Percentiles rank a stretch among this genome's conserved stretches.
Conservation (phyloP, 805 yeast species). For the Candida hispaniensis region DNA sequence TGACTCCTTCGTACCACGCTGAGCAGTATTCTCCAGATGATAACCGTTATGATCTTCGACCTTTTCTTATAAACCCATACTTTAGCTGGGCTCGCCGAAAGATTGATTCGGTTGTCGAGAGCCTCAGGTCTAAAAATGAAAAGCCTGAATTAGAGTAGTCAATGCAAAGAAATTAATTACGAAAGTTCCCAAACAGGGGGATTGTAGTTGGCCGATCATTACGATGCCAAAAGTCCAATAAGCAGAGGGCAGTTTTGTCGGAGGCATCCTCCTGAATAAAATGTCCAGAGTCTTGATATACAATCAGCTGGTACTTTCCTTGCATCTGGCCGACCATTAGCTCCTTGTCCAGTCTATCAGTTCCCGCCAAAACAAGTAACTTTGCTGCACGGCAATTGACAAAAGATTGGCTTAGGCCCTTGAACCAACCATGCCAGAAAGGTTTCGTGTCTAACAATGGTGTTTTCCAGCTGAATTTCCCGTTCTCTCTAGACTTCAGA, state of each 20-base stretch:
- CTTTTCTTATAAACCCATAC: slow-evolving; percentile 84
- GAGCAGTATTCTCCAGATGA: slow-evolving; percentile 98
- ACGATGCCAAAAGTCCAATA: slow-evolving; percentile 30
- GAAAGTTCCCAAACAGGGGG: slow-evolving; percentile 29
- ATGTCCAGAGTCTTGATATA: slow-evolving; percentile 76
- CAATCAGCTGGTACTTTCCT: slow-evolving; percentile 81
- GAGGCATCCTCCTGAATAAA: slow-evolving; percentile 93
- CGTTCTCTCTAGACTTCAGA: slow-evolving; percentile 28
- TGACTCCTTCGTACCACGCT: slow-evolving; percentile 96
- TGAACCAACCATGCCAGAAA: slow-evolving; percentile 79
- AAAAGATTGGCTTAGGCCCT: slow-evolving; percentile 47
- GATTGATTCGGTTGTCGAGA: slow-evolving; percentile 61
- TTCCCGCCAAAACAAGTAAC: slow-evolving; percentile 72
- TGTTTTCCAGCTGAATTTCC: slow-evolving; percentile 46
- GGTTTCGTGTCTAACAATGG: slow-evolving; percentile 50
- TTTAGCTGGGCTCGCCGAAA: slow-evolving; percentile 84
- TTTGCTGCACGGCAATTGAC: slow-evolving; percentile 47
- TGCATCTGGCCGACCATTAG: slow-evolving; percentile 97
- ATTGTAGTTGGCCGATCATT: slow-evolving; percentile 25
- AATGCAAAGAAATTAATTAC: neutral
- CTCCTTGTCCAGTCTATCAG: slow-evolving; percentile 75
- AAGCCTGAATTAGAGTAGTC: neutral
- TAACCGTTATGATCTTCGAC: slow-evolving; percentile 89
- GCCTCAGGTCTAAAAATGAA: slow-evolving; percentile 13
- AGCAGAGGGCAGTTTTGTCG: slow-evolving; percentile 47